Evolutionary conservation across 306 rosid genomes (phyloP), one percentile per base, ranked within the genome.

Genomic region (Vigna angularis): DNA sequence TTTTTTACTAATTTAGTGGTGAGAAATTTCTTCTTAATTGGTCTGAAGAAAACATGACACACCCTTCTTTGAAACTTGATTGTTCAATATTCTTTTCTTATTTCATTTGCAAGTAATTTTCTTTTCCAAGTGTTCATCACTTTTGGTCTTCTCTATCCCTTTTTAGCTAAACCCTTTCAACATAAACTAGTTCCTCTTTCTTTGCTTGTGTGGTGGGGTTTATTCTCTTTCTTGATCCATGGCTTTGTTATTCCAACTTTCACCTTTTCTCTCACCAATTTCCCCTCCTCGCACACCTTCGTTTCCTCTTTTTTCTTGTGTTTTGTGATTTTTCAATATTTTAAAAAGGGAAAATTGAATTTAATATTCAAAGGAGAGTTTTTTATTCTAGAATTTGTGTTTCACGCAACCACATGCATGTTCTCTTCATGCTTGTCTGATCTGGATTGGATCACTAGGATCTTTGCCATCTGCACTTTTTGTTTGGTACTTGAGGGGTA

Each of bases 371-470:
- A 4, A 26, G 32, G 50, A 4, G 10, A 14, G 32, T 47, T 13
- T 65, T 74, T 65, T 73, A 65, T 80, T 73, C 57, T 82, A 32
- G 48, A 81, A 82, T 84, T 83, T 77, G 59, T 80, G 81, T 81
- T 86, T 86, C 84, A 78, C 84, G 70, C 86, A 65, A 74, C 85
- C 93, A 88, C 96, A 86, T 92, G 97, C 97, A 83, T 87, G 91
- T 85, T 90, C 86, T 67, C 76, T 66, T 83, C 80, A 76, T 85
- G 84, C 87, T 87, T 90, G 94, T 92, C 97, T 94, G 97, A 95
- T 95, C 97, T 89, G 97, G 97, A 91, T 95, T 92, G 96, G 96
- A 92, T 92, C 97, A 82, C 86, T 87, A 86, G 88, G 89, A 82
- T 91, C 88, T 85, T 86, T 88, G 90, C 85, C 72, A 84, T 83